phyloP scores from a whole-genome alignment of 257 asterid genomes.

The Vinca minor region DNA sequence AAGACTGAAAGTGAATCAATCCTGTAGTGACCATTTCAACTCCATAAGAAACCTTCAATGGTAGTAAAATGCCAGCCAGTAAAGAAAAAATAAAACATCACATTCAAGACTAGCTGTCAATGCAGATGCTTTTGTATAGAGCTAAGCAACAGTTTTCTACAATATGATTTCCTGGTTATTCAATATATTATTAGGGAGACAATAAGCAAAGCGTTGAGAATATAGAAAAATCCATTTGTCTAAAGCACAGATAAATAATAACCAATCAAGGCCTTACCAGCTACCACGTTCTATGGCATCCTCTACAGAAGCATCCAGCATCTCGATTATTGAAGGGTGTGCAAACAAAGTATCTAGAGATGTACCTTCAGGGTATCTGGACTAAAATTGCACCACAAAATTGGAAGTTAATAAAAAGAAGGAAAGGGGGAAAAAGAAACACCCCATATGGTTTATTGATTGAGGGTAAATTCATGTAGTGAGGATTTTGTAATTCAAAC shows the following conservation, averaged over 20 bases:
- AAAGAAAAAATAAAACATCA: too few species aligned
- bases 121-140: neutral
- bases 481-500: neutral
- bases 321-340: conserved; percentile 73
- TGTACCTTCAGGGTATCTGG: conserved; percentile 91
- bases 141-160: neutral
- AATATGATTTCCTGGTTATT: neutral
- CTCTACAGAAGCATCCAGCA: conserved; percentile 85
- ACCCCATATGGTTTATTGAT: neutral
- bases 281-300: conserved; percentile 83
- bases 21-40: conserved; percentile 41
- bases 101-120: too few species aligned
- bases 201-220: neutral
- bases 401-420: conserved; percentile 23
- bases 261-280: conserved; percentile 50
- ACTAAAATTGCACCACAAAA: conserved; percentile 37
- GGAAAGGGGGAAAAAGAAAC: too few species aligned
- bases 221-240: too few species aligned
- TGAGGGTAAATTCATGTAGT: neutral
- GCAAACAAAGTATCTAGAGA: conserved; percentile 66
- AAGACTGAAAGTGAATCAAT: conserved; percentile 75
- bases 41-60: conserved; percentile 13
- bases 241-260: neutral
- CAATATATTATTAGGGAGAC: neutral
- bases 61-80: too few species aligned